Conservation (phyloP, 345 rosid genomes). For the Sisymbrium irio region DNA sequence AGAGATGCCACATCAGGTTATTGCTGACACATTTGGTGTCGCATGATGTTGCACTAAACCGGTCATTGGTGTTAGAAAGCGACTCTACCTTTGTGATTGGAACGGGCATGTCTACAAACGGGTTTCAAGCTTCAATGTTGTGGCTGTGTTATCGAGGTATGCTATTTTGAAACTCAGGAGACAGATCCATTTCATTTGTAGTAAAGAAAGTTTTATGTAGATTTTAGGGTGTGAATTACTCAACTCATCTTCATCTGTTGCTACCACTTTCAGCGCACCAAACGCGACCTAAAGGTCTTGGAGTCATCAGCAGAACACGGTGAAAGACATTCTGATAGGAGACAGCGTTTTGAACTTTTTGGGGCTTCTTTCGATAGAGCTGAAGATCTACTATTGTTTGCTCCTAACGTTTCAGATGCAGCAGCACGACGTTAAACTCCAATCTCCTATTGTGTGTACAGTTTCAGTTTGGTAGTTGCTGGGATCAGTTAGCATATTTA, state of each 20-base stretch:
- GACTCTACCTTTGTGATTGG: neutral
- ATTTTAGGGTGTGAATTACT: neutral
- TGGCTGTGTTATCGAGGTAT: constrained; percentile 14
- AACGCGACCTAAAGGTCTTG: neutral
- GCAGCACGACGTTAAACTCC: neutral
- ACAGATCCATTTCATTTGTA: neutral
- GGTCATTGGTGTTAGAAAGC: constrained; percentile 7
- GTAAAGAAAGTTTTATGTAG: neutral
- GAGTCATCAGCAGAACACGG: neutral
- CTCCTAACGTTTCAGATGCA: neutral
- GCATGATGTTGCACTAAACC: constrained; percentile 14
- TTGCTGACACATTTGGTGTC: constrained; percentile 10
- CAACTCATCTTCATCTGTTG: neutral
- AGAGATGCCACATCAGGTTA: constrained; percentile 3
- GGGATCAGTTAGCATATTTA: neutral
- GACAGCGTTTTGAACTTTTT: neutral
- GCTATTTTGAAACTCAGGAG: neutral
- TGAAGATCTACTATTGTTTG: neutral
- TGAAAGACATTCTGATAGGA: neutral
- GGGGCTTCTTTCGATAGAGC: neutral
- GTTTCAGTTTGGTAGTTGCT: neutral
- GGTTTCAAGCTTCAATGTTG: constrained; percentile 7
- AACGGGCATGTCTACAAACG: constrained; percentile 8
- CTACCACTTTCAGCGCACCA: neutral
- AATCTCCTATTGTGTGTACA: neutral